Percentiles rank a stretch among this genome's conserved stretches.
Evolutionary conservation across 805 yeast genomes (phyloP).

Genomic region (Saturnispora dispora): DNA sequence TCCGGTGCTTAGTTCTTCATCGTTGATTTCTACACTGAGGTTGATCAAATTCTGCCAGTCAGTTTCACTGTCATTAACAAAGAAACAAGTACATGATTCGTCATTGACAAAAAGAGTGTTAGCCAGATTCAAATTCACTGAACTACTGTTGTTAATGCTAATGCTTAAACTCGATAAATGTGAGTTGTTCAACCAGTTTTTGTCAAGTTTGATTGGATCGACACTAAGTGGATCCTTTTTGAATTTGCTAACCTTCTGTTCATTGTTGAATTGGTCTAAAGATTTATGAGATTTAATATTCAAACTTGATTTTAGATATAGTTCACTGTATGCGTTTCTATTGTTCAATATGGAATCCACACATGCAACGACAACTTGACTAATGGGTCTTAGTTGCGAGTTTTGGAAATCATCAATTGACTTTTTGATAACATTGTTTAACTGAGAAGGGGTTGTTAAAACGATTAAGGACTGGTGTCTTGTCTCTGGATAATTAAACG

Average conservation of each 20-base stretch:
- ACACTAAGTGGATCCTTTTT: conserved; percentile 12
- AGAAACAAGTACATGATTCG: conserved; percentile 20
- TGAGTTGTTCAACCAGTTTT: conserved; percentile 15
- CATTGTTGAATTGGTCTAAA: conserved; percentile 6
- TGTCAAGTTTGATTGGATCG: conserved; percentile 16
- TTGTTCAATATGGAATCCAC: conserved; percentile 22
- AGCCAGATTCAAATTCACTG: conserved; percentile 13
- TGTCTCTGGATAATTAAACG: conserved; percentile 5
- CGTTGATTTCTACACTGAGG: neutral
- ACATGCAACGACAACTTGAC: conserved; percentile 19
- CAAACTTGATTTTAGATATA: conserved; percentile 20
- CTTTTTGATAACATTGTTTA: conserved; percentile 14
- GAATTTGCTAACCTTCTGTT: neutral
- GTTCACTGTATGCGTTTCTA: conserved; percentile 21
- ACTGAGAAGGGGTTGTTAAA: conserved; percentile 24
- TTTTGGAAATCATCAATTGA: conserved; percentile 9
- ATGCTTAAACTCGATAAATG: conserved; percentile 6
- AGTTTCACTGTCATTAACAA: conserved; percentile 10
- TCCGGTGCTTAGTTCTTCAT: neutral
- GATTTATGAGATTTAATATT: conserved; percentile 10
- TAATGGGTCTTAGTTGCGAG: neutral
- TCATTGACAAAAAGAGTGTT: conserved; percentile 23
- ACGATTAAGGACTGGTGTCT: conserved; percentile 18
- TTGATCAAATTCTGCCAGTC: conserved; percentile 9
- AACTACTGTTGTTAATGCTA: neutral